Evolutionary conservation across 306 rosid genomes (phyloP).

Genomic region (barrel medic (Medicago truncatula)): DNA sequence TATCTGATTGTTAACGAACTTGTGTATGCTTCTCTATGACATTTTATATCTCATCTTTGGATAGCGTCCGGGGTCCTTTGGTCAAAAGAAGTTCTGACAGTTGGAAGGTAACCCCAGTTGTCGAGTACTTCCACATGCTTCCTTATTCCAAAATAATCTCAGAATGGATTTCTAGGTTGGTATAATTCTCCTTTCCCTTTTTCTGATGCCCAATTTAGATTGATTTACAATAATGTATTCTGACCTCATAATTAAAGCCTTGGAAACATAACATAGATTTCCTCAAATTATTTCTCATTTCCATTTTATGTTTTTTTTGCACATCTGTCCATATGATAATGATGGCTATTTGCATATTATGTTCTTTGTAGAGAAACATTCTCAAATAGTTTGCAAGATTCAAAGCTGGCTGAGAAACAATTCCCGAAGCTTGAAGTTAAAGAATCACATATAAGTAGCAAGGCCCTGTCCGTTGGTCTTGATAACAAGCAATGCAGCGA

Average conservation of each 20-base stretch:
- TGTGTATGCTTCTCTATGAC: conserved; percentile 26
- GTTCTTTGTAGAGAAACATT: conserved; percentile 47
- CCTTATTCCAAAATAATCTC: conserved; percentile 71
- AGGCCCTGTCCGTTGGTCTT: conserved; percentile 31
- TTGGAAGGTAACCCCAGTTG: conserved; percentile 67
- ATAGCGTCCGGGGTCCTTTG: conserved; percentile 76
- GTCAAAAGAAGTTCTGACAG: conserved; percentile 48
- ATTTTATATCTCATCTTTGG: conserved; percentile 40
- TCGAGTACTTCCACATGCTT: conserved; percentile 75
- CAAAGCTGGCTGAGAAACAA: conserved; percentile 41
- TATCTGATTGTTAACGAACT: conserved; percentile 2
- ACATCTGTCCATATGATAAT: conserved; percentile 16
- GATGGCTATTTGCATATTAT: conserved; percentile 10
- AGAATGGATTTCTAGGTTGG: conserved; percentile 68
- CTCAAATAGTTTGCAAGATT: conserved; percentile 51
- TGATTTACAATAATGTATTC: conserved; percentile 33
- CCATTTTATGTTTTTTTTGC: conserved; percentile 29
- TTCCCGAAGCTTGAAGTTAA: conserved; percentile 30
- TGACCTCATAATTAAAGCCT: conserved; percentile 5
- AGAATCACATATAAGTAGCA: conserved; percentile 30
- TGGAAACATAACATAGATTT: conserved; percentile 8
- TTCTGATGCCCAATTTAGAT: conserved; percentile 1
- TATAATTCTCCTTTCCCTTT: conserved; percentile 20
- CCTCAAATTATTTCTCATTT: conserved; percentile 24
- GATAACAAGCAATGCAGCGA: conserved; percentile 29